These are phyloP conservation scores for Boletellus ananas DNA, from an alignment of 768 basidiomycete genomes.

Conservation along the genomic window DNA sequence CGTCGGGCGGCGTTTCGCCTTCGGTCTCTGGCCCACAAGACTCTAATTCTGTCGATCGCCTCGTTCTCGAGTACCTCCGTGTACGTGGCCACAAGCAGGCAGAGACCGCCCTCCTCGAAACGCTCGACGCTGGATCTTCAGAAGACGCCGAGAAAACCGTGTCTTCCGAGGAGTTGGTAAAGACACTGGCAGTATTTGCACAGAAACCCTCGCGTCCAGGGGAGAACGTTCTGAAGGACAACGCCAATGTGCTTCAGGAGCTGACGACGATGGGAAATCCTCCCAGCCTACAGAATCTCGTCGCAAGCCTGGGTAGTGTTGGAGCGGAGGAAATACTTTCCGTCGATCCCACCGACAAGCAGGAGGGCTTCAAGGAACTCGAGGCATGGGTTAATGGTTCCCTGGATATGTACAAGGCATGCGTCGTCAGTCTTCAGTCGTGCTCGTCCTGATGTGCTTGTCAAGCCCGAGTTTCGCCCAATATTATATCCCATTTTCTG, in stretches of 20 bases:
- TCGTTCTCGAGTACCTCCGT: constrained; percentile 49
- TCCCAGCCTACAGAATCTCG: constrained; percentile 67
- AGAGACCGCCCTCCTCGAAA: constrained; percentile 41
- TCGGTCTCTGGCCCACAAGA: constrained; percentile 28
- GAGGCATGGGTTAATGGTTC: constrained; percentile 90
- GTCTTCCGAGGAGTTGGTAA: constrained; percentile 51
- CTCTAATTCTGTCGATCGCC: constrained; percentile 33
- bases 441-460: constrained; percentile 13
- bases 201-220: constrained; percentile 63
- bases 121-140: constrained; percentile 30
- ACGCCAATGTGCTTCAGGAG: constrained; percentile 61
- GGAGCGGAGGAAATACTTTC: constrained; percentile 81
- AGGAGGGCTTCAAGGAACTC: constrained; percentile 80
- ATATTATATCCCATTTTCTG: constrained; percentile 95
- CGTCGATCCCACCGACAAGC: constrained; percentile 79
- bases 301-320: constrained; percentile 72
- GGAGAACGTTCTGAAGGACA: constrained; percentile 70
- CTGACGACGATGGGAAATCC: constrained; percentile 67
- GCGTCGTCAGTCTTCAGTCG: constrained; percentile 18
- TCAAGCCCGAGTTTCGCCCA: constrained; percentile 87
- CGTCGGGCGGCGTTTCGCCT: constrained; percentile 32
- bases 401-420: constrained; percentile 84
- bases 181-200: constrained; percentile 61
- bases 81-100: constrained; percentile 43
- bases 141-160: constrained; percentile 38